Evolutionary conservation across 495 filamentous ascomycete genomes (phyloP).

Genomic region (Penicillium odoratum): DNA sequence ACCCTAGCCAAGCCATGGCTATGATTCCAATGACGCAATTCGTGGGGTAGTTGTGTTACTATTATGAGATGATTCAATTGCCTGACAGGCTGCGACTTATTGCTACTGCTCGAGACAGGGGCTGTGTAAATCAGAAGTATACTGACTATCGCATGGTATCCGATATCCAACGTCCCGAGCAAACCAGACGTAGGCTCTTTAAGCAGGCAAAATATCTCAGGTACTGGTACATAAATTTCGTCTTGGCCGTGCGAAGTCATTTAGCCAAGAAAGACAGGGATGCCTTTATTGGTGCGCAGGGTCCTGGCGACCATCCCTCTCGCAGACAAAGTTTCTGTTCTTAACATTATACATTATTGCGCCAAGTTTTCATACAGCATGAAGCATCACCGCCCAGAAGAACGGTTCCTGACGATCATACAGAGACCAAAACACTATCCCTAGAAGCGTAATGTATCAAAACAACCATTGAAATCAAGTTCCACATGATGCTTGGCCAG

Average conservation of each 20-base stretch:
- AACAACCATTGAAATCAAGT: conserved; percentile 12
- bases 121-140: background rate
- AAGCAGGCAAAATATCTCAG: no score
- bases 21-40: background rate
- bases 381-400: conserved; percentile 10
- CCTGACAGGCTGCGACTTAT: conserved; percentile 4
- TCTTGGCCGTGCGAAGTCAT: conserved; percentile 10
- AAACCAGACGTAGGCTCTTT: no score
- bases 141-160: no score
- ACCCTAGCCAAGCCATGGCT: background rate
- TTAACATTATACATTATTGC: background rate
- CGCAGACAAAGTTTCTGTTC: background rate
- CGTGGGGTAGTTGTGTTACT: conserved; percentile 5
- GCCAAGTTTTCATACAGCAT: conserved; percentile 8
- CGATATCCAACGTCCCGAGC: no score
- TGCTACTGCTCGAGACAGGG: background rate
- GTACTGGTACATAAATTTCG: background rate
- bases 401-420: conserved; percentile 2
- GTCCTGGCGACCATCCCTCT: conserved; percentile 7
- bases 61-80: conserved; percentile 11
- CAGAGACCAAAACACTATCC: conserved; percentile 1
- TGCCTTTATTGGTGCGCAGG: background rate
- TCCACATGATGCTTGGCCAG: conserved; percentile 10
- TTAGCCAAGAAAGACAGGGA: conserved; percentile 17
- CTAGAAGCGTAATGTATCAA: background rate